These are phyloP conservation scores for Hypoxylon sp. DNA, from an alignment of 2,329 filamentous ascomycete species.

Conservation along the genomic window DNA sequence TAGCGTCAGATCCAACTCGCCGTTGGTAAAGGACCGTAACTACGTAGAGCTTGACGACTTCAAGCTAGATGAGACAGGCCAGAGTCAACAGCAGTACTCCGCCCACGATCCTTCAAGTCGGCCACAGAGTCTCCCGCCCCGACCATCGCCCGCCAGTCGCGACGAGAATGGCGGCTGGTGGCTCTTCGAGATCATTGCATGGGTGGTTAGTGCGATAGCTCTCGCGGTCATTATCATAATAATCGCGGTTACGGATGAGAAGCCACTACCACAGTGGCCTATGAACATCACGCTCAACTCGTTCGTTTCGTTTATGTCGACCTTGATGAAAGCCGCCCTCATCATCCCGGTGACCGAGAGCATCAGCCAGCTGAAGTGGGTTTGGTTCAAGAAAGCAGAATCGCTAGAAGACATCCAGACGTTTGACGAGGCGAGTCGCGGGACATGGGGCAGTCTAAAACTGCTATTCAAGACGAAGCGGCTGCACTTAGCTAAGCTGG, in stretches of 20 bases:
- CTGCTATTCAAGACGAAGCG: conserved; percentile 7
- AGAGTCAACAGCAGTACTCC: neutral
- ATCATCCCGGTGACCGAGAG: conserved; percentile 35
- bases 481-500: conserved; percentile 36
- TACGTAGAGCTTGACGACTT: conserved; percentile 3
- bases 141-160: neutral
- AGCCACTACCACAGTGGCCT: conserved; percentile 32
- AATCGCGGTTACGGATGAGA: conserved; percentile 5
- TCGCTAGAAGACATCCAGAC: conserved; percentile 39
- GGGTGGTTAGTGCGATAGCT: neutral
- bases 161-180: neutral
- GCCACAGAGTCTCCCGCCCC: neutral
- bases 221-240: conserved; percentile 3
- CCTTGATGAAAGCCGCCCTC: conserved; percentile 35
- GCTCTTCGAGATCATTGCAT: conserved; percentile 10
- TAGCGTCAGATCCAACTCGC: conserved; percentile 7
- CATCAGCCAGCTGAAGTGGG: conserved; percentile 42
- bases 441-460: conserved; percentile 37
- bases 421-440: conserved; percentile 41
- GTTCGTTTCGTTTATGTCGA: conserved; percentile 40
- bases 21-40: conserved; percentile 1
- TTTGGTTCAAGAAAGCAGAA: conserved; percentile 31
- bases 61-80: neutral
- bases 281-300: conserved; percentile 42
- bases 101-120: neutral